Conservation (phyloP, 1,139 yeast genomes). For the Hansenula sp. region DNA sequence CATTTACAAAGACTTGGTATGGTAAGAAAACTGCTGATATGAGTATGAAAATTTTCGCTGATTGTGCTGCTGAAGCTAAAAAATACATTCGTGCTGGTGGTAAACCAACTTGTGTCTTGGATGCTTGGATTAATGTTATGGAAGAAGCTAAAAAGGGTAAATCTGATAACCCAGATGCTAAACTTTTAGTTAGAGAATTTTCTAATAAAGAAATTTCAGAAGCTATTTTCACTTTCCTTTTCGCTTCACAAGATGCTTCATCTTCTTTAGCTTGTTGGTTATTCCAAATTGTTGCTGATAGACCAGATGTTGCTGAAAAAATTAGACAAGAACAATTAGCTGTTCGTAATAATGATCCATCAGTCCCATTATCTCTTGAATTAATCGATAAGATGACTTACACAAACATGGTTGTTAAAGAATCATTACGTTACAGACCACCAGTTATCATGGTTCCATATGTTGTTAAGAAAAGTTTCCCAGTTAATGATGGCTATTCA, state of each 20-base stretch:
- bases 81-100: constrained; percentile 76
- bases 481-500: constrained; percentile 75
- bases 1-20: constrained; percentile 97
- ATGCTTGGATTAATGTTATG: constrained; percentile 90
- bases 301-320: constrained; percentile 83
- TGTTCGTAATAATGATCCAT: constrained; percentile 76
- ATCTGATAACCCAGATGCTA: constrained; percentile 35
- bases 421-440: constrained; percentile 90
- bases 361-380: constrained; percentile 57
- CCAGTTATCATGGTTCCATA: constrained; percentile 98
- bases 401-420: constrained; percentile 87
- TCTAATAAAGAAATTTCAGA: constrained; percentile 90
- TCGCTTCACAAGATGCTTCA: constrained; percentile 97
- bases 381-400: constrained; percentile 82
- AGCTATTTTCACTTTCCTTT: constrained; percentile 91
- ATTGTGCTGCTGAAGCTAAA: constrained; percentile 85
- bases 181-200: constrained; percentile 73
- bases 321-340: constrained; percentile 87
- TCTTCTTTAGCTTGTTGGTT: constrained; percentile 98
- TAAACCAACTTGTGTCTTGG: constrained; percentile 84
- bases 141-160: constrained; percentile 60
- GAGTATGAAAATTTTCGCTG: constrained; percentile 87
- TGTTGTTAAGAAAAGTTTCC: constrained; percentile 81
- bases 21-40: constrained; percentile 91
- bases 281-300: constrained; percentile 91